Conservation (phyloP, 2,329 filamentous ascomycete species). For the Xenoacremonium recifei region DNA sequence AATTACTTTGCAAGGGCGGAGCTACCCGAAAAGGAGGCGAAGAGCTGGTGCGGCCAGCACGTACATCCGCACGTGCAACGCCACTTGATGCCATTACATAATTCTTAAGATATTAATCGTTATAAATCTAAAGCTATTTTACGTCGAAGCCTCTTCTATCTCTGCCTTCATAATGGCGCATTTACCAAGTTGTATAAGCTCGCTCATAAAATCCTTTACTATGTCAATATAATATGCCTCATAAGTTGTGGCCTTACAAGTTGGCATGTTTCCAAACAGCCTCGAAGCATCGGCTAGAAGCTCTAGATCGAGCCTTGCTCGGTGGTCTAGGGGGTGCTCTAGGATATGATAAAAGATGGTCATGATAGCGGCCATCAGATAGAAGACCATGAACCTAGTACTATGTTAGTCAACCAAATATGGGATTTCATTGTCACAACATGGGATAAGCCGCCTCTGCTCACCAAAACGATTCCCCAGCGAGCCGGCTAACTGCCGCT, state of each 20-base stretch:
- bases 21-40: no score
- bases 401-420: neutral
- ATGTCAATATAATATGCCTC: constrained; percentile 40
- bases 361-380: constrained; percentile 53
- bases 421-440: no score
- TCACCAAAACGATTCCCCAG: constrained; percentile 50
- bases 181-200: constrained; percentile 41
- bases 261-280: constrained; percentile 42
- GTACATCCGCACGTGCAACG: no score
- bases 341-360: constrained; percentile 56
- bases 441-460: no score
- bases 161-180: constrained; percentile 38
- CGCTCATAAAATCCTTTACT: constrained; percentile 42
- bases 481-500: constrained; percentile 39
- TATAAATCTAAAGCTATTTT: no score
- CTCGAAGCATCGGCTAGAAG: constrained; percentile 41
- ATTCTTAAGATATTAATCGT: no score
- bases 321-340: constrained; percentile 41
- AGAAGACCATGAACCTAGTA: constrained; percentile 53
- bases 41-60: no score
- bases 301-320: constrained; percentile 44
- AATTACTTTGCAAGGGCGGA: no score
- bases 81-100: no score
- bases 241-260: constrained; percentile 23
- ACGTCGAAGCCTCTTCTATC: neutral